phyloP scores from a whole-genome alignment of 1,284 basidiomycete species.

The Pisolithus thermaeus region DNA sequence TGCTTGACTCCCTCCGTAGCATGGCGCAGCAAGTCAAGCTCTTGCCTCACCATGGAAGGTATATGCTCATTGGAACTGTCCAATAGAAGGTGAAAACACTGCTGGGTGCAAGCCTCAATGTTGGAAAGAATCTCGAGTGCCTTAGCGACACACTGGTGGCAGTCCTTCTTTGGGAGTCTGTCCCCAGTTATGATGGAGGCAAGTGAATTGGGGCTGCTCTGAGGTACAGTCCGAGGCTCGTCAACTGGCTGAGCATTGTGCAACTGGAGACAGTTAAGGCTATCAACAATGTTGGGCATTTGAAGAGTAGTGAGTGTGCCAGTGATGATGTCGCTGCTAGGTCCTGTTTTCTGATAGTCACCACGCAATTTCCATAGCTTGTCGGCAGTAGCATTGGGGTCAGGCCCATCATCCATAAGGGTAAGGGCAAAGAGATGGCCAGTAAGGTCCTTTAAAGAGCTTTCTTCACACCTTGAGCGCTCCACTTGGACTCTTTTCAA shows the following conservation, averaged over 20 bases:
- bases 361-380: constrained; percentile 1
- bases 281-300: background rate
- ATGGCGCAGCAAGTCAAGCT: no score
- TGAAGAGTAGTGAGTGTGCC: background rate
- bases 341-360: background rate
- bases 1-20: no score
- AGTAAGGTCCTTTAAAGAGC: background rate
- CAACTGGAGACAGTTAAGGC: background rate
- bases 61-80: background rate
- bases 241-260: background rate
- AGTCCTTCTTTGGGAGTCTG: constrained; percentile 1
- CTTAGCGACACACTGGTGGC: background rate
- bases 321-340: background rate
- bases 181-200: background rate
- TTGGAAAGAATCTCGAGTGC: constrained; percentile 1
- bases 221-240: background rate
- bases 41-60: no score
- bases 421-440: constrained; percentile 1
- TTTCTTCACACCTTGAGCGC: background rate
- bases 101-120: background rate
- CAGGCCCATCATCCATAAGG: background rate
- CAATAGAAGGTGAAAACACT: background rate
- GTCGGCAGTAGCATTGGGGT: background rate
- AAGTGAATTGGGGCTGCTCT: background rate
- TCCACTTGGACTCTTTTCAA: background rate